Base-by-base conservation (phyloP, 768 basidiomycete genomes). In the Amanita brunnescens region DNA sequence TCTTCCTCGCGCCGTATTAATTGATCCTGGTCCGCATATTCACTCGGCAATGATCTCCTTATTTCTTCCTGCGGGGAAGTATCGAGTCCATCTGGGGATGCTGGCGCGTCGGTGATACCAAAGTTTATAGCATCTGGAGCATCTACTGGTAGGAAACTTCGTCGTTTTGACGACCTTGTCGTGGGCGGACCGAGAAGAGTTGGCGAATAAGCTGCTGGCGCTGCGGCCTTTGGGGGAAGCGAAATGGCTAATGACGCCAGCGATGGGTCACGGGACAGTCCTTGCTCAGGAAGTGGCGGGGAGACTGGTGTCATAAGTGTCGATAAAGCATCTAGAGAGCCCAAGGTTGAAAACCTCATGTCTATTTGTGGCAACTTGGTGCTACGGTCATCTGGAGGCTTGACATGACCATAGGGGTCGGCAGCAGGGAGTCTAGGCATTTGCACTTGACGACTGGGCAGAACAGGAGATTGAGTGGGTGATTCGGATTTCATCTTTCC, bases 101-200 rank as follows among this genome's bases (percentile, higher is more conserved):
- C 1, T 7, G 41, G 26, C 16, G 41, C n/a, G 18, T 44, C 50
- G 23, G 76, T 71, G 52, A 88, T 80, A 57, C 73, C 80, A 38
- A 83, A 65, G 5, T 73, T 66, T 33, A 80, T 72, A 24, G 55
- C 53, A 20, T 69, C 72, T 37, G 83, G 81, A 13, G 76, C 75
- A 54, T 89, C 90, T 49, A 98, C 74, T 16, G 91, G 87, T 38
- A 98, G 69, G 74, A 95, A 98, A 62, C 91, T 94, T 60, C 90
- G 75, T 34, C 94, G 80, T 67, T 85, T 92, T 10, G 76, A 72
- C 24, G 81, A 60, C 49, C 81, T 74, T 18, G 75, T 65, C 5
- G 70, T 64, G 32, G 75, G 57, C 32, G 76, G 72, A 37, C 66
- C 60, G 24, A 81, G 69, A 49, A 77, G 69, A 55, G 56, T 72